Evolutionary conservation across 148 eudicot genomes (phyloP), one percentile per base, ranked within the genome.

Genomic region (Cornus kousa): DNA sequence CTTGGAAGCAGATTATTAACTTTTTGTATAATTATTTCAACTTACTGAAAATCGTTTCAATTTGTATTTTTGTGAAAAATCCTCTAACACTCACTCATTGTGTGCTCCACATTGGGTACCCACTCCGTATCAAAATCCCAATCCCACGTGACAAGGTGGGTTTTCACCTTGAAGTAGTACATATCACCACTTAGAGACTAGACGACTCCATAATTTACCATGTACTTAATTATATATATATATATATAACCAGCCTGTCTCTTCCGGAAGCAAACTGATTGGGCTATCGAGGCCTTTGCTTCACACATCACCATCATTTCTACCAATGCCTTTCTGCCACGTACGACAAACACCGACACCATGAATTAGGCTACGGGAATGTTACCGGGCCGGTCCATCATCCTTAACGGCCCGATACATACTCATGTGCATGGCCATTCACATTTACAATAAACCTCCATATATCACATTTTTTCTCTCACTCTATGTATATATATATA

Each of bases 261-360:
- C 72, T 43, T n/a, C 48, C 19, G 20, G 40, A 81, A 81, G 83
- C 72, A 67, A 76, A 48, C 35, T 37, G 16, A 46, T 76, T 76
- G 76, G 74, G 19, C 77, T 19, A 66, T 74, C 85, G 81, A 82
- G 78, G 81, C 71, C 66, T 77, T 77, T 82, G 80, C 80, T 80
- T 23, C 82, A 74, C 69, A 2, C 32, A 7, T 62, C 62, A 22
- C 72, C 43, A 8, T 65, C 40, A 19, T 24, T 24, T 13, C n/a
- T 60, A 35, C 80, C 84, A 77, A 77, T 82, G 64, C 19, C 1
- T 17, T 17, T 64, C 1, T 69, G 40, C 74, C 75, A 74, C 71
- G 78, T 69, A 71, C n/a, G 22, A 75, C 39, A 71, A 46, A 73
- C 84, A 82, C 78, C 60, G 81, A 77, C 84, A 73, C 85, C 37